Evolutionary conservation across 2,329 filamentous ascomycete species (phyloP), one percentile per base, ranked within the genome.

Genomic region (Tolypocladium inflatum): DNA sequence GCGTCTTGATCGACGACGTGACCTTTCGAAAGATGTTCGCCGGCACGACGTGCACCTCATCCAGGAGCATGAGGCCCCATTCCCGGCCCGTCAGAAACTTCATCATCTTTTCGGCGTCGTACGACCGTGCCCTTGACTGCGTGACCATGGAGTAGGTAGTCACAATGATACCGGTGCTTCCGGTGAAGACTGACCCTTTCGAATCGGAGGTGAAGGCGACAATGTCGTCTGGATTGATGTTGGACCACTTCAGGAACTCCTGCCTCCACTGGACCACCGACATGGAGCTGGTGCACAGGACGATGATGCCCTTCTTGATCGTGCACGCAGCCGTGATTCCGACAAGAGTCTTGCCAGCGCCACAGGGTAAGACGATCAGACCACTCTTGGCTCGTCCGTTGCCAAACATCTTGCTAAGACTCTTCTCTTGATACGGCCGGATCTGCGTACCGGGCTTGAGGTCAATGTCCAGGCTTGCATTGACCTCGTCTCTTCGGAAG

Each of bases 121-220:
- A 87, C 2, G 94, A 93, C 59, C 93, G 83, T 60, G 90, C 88
- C 55, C 91, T 83, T 17, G 88, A 91, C 67, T 94, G 90, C 10
- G 91, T 96, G n/a, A 99, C 91, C 94, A 99, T 99, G 59, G 91
- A 94, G 73, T 99, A 99, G 1, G 94, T 99, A 13, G 92, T 96
- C 56, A 99, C 91, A 63, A 99, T 95, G 63, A 99, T 92, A 69
- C 94, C 94, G 1, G 94, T 96, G 68, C 91, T 93, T 55, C 92
- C 85, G 1, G 87, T 86, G 66, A 99, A 96, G 58, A 80, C 81
- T 15, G 69, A 72, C 58, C 87, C 86, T 74, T 99, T 99, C 70
- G 90, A 90, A 64, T 96, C 91, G 0, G 92, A 93, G 0, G 94
- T 97, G 72, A 99, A 99, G 57, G 96, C 86, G 37, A 92, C 91